phyloP scores from a whole-genome alignment of 1,139 yeast genomes.

The Candida neerlandica region DNA sequence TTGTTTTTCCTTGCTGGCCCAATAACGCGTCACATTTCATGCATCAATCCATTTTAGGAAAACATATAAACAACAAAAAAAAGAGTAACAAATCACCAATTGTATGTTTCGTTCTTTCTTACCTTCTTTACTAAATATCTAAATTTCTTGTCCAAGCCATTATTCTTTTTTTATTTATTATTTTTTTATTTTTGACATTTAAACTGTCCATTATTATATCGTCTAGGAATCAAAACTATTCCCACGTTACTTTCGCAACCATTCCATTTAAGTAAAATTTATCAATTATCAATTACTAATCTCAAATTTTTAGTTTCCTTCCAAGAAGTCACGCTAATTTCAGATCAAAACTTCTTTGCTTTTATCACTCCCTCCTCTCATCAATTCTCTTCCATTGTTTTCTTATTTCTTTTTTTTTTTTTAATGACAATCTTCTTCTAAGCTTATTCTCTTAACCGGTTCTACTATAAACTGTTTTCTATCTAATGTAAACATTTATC shows the following conservation, averaged over 20 bases:
- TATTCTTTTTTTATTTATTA: too few relatives aligned
- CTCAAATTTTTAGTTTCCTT: neutral
- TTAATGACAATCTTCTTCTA: neutral
- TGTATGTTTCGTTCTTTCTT: neutral
- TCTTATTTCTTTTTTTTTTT: too few relatives aligned
- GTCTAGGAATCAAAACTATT: neutral
- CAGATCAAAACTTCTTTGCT: too few relatives aligned
- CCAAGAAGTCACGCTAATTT: neutral
- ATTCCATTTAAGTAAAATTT: neutral
- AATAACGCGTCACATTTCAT: constrained; percentile 3
- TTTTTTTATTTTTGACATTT: neutral
- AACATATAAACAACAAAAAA: neutral
- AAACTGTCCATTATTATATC: neutral
- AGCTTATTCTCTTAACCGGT: neutral
- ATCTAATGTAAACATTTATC: too few relatives aligned
- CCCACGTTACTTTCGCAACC: neutral
- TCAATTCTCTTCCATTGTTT: too few relatives aligned
- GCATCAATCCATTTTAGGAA: neutral
- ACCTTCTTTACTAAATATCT: too few relatives aligned
- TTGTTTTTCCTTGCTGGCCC: neutral
- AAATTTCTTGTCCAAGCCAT: too few relatives aligned
- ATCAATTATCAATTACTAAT: too few relatives aligned
- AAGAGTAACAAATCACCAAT: neutral
- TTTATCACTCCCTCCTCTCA: too few relatives aligned
- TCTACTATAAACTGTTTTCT: too few relatives aligned